Evolutionary conservation across 139 green algal species (phyloP).

Genomic region (Chlorella vulgaris): DNA sequence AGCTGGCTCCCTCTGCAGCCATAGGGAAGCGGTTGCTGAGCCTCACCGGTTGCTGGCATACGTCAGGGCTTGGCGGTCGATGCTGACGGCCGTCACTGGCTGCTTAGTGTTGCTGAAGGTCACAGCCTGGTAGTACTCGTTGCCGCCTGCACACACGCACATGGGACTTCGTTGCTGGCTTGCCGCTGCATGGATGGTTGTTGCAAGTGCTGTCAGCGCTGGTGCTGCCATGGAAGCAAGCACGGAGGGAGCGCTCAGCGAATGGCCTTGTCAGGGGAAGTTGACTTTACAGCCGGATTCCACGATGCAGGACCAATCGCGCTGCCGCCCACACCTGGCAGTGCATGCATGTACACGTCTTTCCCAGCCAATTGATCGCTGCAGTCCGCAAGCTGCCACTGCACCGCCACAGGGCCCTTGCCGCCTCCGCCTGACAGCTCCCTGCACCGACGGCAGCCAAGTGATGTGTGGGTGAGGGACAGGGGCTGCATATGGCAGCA

Average conservation of each 20-base stretch:
- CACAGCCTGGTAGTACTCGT: slow-evolving; percentile 7
- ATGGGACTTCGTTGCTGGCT: background rate
- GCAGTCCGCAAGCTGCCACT: background rate
- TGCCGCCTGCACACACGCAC: background rate
- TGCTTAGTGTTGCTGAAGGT: background rate
- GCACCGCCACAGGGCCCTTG: background rate
- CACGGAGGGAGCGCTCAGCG: too few species aligned
- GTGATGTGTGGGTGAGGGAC: background rate
- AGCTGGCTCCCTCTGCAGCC: background rate
- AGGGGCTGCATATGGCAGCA: background rate
- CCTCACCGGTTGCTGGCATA: background rate
- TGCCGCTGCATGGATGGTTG: background rate
- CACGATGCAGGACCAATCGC: background rate
- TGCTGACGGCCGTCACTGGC: background rate
- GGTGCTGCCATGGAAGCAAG: too few species aligned
- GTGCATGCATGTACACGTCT: background rate
- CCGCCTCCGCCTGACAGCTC: background rate
- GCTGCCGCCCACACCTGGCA: background rate
- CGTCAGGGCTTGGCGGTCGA: slow-evolving; percentile 6
- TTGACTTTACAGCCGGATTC: too few species aligned
- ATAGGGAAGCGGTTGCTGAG: background rate
- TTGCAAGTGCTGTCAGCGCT: background rate
- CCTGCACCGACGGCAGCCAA: background rate
- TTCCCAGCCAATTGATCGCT: background rate
- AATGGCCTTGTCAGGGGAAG: too few species aligned